Conservation (phyloP, 2,329 filamentous ascomycete species). For the Fonsecaea nubica region DNA sequence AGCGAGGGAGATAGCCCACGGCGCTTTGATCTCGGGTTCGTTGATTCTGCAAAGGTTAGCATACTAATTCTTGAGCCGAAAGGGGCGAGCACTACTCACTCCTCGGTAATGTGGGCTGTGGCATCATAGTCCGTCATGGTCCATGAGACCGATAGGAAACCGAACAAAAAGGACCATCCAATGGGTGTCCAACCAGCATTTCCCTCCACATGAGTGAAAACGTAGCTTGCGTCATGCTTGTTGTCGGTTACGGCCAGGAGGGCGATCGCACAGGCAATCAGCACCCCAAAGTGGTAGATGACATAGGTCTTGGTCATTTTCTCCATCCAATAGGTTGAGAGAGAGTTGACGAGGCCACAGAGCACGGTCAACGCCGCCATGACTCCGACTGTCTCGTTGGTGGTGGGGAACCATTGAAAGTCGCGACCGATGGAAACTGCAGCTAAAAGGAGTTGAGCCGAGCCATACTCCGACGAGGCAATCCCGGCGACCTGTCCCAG, state of each 20-base stretch:
- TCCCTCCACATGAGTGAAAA: slow-evolving; percentile 62
- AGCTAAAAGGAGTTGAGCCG: slow-evolving; percentile 63
- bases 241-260: slow-evolving; percentile 59
- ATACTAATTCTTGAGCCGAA: slow-evolving; percentile 30
- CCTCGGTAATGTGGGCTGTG: slow-evolving; percentile 59
- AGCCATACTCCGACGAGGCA: slow-evolving; percentile 64
- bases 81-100: slow-evolving; percentile 41
- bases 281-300: slow-evolving; percentile 61
- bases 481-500: slow-evolving; percentile 59
- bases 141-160: slow-evolving; percentile 66
- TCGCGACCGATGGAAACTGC: slow-evolving; percentile 60
- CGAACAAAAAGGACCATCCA: slow-evolving; percentile 65
- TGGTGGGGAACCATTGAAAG: slow-evolving; percentile 57
- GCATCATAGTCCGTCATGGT: slow-evolving; percentile 65
- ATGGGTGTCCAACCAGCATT: slow-evolving; percentile 61
- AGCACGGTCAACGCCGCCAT: slow-evolving; percentile 63
- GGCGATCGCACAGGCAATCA: slow-evolving; percentile 60
- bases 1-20: slow-evolving; percentile 63
- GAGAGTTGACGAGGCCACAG: slow-evolving; percentile 61
- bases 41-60: slow-evolving; percentile 48
- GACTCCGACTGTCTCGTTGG: slow-evolving; percentile 58
- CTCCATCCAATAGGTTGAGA: slow-evolving; percentile 64
- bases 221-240: slow-evolving; percentile 60
- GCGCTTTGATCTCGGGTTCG: slow-evolving; percentile 59
- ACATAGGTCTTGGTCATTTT: slow-evolving; percentile 65